These are phyloP conservation scores for Capronia epimyces DNA, from an alignment of 2,329 filamentous ascomycete genomes.

Conservation along the genomic window DNA sequence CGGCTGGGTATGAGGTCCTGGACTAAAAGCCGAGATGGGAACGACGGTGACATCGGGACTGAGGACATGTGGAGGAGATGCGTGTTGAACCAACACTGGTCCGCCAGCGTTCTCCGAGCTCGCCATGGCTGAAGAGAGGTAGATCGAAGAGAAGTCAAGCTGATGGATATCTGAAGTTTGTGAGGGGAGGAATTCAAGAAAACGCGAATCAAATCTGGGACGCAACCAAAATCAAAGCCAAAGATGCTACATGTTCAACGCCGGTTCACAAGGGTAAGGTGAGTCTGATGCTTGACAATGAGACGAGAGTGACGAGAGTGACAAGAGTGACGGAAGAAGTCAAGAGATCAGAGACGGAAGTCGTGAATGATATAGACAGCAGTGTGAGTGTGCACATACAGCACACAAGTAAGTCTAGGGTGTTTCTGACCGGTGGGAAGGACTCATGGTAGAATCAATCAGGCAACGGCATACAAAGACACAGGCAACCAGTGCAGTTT, in stretches of 20 bases:
- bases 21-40: constrained; percentile 10
- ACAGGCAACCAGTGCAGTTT: background rate
- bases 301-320: background rate
- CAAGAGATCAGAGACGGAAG: background rate
- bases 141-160: background rate
- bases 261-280: background rate
- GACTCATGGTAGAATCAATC: background rate
- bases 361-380: background rate
- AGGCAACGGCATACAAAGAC: constrained; percentile 1
- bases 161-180: background rate
- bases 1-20: constrained; percentile 4
- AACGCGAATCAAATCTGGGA: background rate
- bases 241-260: constrained; percentile 3
- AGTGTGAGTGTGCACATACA: background rate
- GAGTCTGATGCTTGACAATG: background rate
- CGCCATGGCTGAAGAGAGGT: constrained; percentile 17
- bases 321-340: too few relatives aligned
- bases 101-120: constrained; percentile 19
- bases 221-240: background rate
- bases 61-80: constrained; percentile 23
- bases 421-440: background rate
- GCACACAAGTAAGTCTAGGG: background rate
- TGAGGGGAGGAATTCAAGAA: background rate
- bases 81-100: constrained; percentile 23
- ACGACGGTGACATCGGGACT: constrained; percentile 9